Evolutionary conservation across 768 basidiomycete genomes (phyloP).

Genomic region (Lactarius hengduanensis): DNA sequence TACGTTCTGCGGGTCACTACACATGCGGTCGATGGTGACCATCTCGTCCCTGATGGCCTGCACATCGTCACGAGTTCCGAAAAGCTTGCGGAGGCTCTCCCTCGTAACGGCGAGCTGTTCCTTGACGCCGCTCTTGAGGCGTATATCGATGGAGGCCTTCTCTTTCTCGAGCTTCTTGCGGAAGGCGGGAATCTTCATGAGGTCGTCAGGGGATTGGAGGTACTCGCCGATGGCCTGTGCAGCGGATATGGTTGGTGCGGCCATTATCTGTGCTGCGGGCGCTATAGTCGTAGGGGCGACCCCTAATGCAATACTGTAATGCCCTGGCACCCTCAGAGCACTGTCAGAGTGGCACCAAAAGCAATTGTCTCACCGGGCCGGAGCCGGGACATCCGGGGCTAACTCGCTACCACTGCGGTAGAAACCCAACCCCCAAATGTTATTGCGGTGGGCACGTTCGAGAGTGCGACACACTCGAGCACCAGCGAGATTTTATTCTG

Average conservation of each 20-base stretch:
- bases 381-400: neutral
- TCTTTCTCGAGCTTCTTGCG: constrained; percentile 96
- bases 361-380: neutral
- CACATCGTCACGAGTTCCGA: constrained; percentile 73
- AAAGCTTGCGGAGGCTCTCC: constrained; percentile 79
- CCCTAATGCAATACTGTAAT: neutral
- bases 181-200: constrained; percentile 82
- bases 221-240: constrained; percentile 88
- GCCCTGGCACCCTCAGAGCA: neutral
- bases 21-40: constrained; percentile 72
- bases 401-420: neutral
- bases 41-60: constrained; percentile 86
- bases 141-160: constrained; percentile 88
- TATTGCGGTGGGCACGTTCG: neutral
- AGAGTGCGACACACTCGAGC: neutral
- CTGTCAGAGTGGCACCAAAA: neutral
- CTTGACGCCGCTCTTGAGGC: constrained; percentile 87
- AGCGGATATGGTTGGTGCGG: constrained; percentile 63
- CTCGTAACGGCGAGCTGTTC: constrained; percentile 90
- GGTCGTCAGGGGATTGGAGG: constrained; percentile 90
- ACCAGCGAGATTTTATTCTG: neutral
- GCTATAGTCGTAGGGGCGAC: neutral
- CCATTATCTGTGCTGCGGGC: constrained; percentile 36
- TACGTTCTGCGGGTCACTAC: constrained; percentile 68
- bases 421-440: constrained; percentile 3